Conservation (phyloP, 495 filamentous ascomycete species). For the Penicillium malachiteum region DNA sequence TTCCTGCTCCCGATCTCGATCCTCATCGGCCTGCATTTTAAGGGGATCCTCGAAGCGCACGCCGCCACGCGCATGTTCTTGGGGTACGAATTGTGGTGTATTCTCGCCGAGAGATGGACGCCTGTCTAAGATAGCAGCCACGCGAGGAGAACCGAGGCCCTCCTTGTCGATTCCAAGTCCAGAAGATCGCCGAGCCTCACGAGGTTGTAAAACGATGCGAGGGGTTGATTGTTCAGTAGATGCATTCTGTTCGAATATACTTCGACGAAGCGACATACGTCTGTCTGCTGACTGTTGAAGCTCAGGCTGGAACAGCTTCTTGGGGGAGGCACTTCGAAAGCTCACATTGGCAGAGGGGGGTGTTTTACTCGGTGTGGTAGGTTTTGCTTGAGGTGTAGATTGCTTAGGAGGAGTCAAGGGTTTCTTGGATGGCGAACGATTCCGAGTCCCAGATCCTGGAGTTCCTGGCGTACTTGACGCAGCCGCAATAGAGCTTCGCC, state of each 20-base stretch:
- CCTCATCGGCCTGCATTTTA: slow-evolving; percentile 65
- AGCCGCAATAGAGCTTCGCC: slow-evolving; percentile 44
- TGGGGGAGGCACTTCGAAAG: slow-evolving; percentile 51
- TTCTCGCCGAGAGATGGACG: slow-evolving; percentile 69
- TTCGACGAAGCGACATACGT: slow-evolving; percentile 37
- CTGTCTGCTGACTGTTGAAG: slow-evolving; percentile 41
- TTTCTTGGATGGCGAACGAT: slow-evolving; percentile 43
- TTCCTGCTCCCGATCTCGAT: slow-evolving; percentile 64
- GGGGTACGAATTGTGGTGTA: slow-evolving; percentile 60
- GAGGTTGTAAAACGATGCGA: slow-evolving; percentile 63
- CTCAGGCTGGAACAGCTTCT: slow-evolving; percentile 53
- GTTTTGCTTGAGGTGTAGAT: slow-evolving; percentile 47
- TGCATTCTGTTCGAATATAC: slow-evolving; percentile 59
- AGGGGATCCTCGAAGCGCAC: slow-evolving; percentile 69
- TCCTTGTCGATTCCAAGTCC: slow-evolving; percentile 72
- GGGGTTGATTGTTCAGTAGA: slow-evolving; percentile 60
- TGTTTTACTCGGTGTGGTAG: slow-evolving; percentile 54
- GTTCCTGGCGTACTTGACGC: slow-evolving; percentile 44
- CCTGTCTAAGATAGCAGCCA: slow-evolving; percentile 70
- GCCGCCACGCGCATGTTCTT: slow-evolving; percentile 38
- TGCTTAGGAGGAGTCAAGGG: slow-evolving; percentile 50
- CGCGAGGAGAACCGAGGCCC: slow-evolving; percentile 75
- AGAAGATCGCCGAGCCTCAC: slow-evolving; percentile 60
- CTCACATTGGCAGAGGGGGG: slow-evolving; percentile 48
- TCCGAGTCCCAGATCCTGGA: slow-evolving; percentile 25